Evolutionary conservation across 2,329 filamentous ascomycete genomes (phyloP).

Genomic region (Calonectria pauciramosa): DNA sequence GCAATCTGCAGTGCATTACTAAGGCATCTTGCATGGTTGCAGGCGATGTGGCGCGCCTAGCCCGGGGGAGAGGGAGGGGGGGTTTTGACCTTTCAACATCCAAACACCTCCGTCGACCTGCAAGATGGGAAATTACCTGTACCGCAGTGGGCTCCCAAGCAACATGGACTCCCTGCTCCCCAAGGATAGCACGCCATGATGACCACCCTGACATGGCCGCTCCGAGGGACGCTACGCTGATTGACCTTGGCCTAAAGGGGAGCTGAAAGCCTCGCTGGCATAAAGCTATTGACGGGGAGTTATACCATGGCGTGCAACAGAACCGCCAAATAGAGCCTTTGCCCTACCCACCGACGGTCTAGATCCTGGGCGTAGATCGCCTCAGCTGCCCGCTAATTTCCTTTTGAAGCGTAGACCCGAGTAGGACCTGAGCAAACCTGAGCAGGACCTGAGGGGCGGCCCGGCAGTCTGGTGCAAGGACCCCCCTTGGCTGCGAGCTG

Average conservation of each 20-base stretch:
- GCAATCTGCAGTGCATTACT: not conserved
- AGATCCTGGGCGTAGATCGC: not conserved
- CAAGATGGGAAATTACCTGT: not conserved
- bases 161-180: not conserved
- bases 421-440: not conserved
- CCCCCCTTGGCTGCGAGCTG: not conserved
- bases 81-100: not conserved
- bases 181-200: not conserved
- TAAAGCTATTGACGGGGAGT: not conserved
- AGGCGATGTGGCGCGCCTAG: not conserved
- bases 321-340: not conserved
- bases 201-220: not conserved
- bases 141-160: not conserved
- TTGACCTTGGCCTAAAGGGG: not conserved
- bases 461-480: not conserved
- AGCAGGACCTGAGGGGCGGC: not conserved
- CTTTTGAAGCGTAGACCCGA: not conserved
- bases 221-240: not conserved
- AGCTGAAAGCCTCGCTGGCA: not conserved
- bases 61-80: not conserved
- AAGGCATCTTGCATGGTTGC: not conserved
- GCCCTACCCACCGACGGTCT: not conserved
- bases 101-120: not conserved
- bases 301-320: not conserved
- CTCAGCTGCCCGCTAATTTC: not conserved